A percentile compares a stretch with the other conserved stretches of the same genome.
Evolutionary conservation across 352 stramenopile species (phyloP).

Genomic region (Phytophthora palmivora): DNA sequence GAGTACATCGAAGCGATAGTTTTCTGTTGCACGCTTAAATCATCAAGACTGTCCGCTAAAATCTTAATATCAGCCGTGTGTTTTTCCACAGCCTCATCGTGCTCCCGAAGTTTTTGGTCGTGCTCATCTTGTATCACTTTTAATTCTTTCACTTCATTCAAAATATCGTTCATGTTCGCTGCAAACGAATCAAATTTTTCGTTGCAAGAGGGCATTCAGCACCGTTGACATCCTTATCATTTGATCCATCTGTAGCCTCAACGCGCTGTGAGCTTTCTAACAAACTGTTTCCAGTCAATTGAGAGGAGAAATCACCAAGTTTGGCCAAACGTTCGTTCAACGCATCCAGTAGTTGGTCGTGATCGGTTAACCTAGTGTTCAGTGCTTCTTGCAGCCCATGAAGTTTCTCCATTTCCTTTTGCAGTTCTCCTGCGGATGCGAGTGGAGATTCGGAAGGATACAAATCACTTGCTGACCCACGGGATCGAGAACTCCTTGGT

Average conservation of each 20-base stretch:
- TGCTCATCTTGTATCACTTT: slow-evolving; percentile 44
- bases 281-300: slow-evolving; percentile 10
- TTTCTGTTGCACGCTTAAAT: slow-evolving; percentile 63
- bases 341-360: slow-evolving; percentile 47
- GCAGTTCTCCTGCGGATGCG: slow-evolving; percentile 47
- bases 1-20: slow-evolving; percentile 44
- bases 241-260: slow-evolving; percentile 13
- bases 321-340: slow-evolving; percentile 43
- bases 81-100: slow-evolving; percentile 51
- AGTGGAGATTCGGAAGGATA: slow-evolving; percentile 44
- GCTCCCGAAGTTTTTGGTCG: slow-evolving; percentile 48
- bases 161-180: slow-evolving; percentile 32
- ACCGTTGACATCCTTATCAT: slow-evolving; percentile 9
- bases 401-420: slow-evolving; percentile 51
- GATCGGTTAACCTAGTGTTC: slow-evolving; percentile 39
- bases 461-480: slow-evolving; percentile 1
- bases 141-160: slow-evolving; percentile 60
- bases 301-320: slow-evolving; percentile 35
- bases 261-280: background rate
- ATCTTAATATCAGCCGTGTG: slow-evolving; percentile 59
- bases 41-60: slow-evolving; percentile 54
- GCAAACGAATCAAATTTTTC: slow-evolving; percentile 16
- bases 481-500: slow-evolving; percentile 7
- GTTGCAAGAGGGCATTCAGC: background rate
- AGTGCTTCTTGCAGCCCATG: slow-evolving; percentile 48